Percentiles rank a stretch among this genome's conserved stretches.
Conservation (phyloP, 768 basidiomycete species). For the Phaffia australis region DNA sequence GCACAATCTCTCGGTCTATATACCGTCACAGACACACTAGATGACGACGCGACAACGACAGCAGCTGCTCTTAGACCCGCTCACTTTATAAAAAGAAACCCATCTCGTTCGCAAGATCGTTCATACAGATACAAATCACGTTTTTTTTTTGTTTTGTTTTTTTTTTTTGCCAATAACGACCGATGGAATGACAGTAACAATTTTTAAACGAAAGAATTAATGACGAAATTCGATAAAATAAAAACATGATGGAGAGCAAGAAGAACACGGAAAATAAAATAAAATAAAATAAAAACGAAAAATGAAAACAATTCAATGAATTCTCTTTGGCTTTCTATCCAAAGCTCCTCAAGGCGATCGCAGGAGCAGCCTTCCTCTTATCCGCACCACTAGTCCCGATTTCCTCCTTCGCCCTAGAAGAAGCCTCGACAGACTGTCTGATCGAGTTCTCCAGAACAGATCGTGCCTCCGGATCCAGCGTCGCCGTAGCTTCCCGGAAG, state of each 20-base stretch:
- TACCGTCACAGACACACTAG: no score
- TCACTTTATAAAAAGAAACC: no score
- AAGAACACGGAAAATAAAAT: neutral
- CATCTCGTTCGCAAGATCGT: no score
- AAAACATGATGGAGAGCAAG: neutral
- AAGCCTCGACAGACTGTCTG: constrained; percentile 51
- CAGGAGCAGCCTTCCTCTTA: constrained; percentile 6
- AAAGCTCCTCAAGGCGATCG: constrained; percentile 12
- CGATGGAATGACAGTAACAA: neutral
- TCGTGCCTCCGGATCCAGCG: constrained; percentile 50
- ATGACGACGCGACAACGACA: no score
- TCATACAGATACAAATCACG: no score
- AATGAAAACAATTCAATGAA: neutral
- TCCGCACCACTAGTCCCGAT: neutral
- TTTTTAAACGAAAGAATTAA: no score
- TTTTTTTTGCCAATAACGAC: neutral
- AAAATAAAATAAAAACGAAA: neutral
- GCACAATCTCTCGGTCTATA: no score
- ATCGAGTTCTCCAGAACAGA: constrained; percentile 66
- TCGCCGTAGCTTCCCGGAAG: constrained; percentile 74
- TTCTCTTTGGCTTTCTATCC: no score
- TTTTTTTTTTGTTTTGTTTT: no score
- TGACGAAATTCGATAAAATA: no score
- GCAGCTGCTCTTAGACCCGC: no score
- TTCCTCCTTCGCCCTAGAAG: neutral